These are phyloP conservation scores for Hirschfeldia incana DNA, from an alignment of 345 rosid genomes.

Conservation along the genomic window DNA sequence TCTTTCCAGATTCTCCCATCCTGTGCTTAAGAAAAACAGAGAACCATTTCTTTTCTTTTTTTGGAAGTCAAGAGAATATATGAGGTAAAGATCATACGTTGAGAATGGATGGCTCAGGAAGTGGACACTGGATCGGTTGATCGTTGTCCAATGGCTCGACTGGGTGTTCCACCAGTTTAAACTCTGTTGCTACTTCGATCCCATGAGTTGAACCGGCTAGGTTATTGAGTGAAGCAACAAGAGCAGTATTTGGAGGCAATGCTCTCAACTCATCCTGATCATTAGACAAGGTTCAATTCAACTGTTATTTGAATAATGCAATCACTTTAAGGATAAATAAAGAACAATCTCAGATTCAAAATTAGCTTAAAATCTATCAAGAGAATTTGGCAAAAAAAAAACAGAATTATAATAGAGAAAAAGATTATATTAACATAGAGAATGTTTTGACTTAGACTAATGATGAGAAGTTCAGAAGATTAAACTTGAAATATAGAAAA, in stretches of 20 bases:
- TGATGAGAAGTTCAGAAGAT: neutral
- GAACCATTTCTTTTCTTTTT: neutral
- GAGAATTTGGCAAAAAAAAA: neutral
- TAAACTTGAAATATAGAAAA: neutral
- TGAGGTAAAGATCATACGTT: conserved; percentile 50
- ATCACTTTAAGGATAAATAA: neutral
- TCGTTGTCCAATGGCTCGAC: conserved; percentile 74
- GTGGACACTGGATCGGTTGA: conserved; percentile 81
- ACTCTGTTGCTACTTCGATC: conserved; percentile 70
- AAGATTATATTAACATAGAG: neutral
- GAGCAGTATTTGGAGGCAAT: conserved; percentile 56
- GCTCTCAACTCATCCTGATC: conserved; percentile 65
- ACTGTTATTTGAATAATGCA: neutral
- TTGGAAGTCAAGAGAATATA: neutral
- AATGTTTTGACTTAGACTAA: neutral
- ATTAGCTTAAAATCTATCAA: neutral
- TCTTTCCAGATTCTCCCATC: conserved; percentile 94
- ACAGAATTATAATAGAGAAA: neutral
- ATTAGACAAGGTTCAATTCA: neutral
- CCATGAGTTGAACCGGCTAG: conserved; percentile 59
- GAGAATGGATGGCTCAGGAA: conserved; percentile 89
- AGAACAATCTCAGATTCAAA: neutral
- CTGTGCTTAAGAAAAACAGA: conserved; percentile 36
- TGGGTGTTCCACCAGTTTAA: conserved; percentile 91
- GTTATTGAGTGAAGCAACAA: conserved; percentile 2